Conservation (phyloP, 2,329 filamentous ascomycete genomes). For the Trichoderma pleuroti region DNA sequence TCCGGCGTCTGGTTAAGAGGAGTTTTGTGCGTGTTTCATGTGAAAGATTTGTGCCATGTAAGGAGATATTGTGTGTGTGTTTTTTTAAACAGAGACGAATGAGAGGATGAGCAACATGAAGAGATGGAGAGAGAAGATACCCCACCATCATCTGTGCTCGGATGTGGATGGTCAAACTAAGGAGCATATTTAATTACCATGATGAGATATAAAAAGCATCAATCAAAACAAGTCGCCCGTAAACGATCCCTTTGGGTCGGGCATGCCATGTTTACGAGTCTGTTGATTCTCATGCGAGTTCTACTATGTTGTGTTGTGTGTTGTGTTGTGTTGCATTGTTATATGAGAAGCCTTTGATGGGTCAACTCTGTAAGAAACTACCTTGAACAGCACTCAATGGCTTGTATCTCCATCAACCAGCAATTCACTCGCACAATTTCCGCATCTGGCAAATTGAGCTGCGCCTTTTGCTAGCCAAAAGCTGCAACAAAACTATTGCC, state of each 20-base stretch:
- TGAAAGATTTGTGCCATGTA: not conserved
- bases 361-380: not conserved
- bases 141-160: conserved; percentile 10
- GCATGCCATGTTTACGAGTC: not conserved
- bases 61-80: not conserved
- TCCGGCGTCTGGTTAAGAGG: not conserved
- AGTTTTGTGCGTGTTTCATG: not conserved
- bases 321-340: not conserved
- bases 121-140: conserved; percentile 5
- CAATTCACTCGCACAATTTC: not conserved
- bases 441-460: not conserved
- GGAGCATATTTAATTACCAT: conserved; percentile 2
- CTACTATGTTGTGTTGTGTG: too few species aligned
- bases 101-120: not conserved
- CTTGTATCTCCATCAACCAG: not conserved
- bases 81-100: not conserved
- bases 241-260: not conserved
- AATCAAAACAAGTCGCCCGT: not conserved
- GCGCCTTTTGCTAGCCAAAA: not conserved
- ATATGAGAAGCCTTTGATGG: not conserved
- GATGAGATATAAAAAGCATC: not conserved
- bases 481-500: not conserved
- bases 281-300: not conserved
- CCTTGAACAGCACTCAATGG: not conserved
- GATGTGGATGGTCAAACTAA: conserved; percentile 10